Evolutionary conservation across 306 rosid genomes (phyloP), one percentile per base, ranked within the genome.

Genomic region (Glycine latifolia): DNA sequence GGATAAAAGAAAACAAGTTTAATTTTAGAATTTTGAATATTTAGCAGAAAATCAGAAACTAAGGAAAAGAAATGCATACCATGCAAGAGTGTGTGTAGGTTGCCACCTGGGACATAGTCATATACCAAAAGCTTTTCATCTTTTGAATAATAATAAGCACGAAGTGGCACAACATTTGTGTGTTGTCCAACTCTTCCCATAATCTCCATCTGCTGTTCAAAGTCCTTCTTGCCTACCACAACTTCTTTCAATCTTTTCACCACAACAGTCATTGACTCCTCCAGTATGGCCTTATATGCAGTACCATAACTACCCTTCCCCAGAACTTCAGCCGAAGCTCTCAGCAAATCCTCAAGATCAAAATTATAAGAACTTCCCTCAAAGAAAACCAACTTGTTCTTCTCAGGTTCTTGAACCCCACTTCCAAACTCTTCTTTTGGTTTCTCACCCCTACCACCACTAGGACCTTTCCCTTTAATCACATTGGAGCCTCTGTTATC

Each of bases 251-350:
- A 83, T 83, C 97, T 88, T 88, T 92, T 92, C 84, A 92, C 97
- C 44, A 92, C 97, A 55, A 92, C 95, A 16, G 97, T 92, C 46
- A 90, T 91, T 10, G 94, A 83, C 78, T 92, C 97, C 82, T 92
- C 97, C 76, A 92, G 63, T 76, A 92, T 90, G 50, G 97, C 97
- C 88, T 92, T 92, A 78, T 92, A 92, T 4, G 97, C 92, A 43
- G 97, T 92, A 55, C 97, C 97, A 75, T 92, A 92, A 77, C 95
- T 91, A 65, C 97, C 95, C 81, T 92, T 92, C 81, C 97, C 97
- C 79, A 92, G 81, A 77, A 92, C 97, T 87, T 92, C 97, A 1
- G 97, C 97, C 3, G 97, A 92, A 71, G 97, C 97, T 72, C 97
- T 89, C 48, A 92, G 86, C 87, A 92, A 86, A 78, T 92, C 97